Evolutionary conservation across 148 eudicot species (phyloP), one percentile per base, ranked within the genome.

Genomic region (Chenopodium suecicum): DNA sequence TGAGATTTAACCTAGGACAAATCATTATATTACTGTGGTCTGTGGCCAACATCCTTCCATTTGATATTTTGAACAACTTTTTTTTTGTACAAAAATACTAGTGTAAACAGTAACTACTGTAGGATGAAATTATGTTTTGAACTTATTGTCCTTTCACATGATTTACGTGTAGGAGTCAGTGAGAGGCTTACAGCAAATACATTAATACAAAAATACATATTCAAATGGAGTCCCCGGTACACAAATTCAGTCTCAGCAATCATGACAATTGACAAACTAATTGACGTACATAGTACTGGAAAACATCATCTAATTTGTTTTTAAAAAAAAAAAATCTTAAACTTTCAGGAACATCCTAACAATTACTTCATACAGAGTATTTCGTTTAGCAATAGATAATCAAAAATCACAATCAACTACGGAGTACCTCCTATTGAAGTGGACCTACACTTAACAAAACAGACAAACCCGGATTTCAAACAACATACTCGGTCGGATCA

Each of bases 1-100:
- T 69, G 64, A 74, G 65, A 83, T 31, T 73, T 52, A 74, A 56
- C 79, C 70, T 74, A 74, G 73, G 31, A 60, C n/a, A 34, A 69
- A 19, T 13, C 7, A 52, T 66, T 13, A 41, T 46, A 37, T 9
- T 41, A 41, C 23, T 70, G 50, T 37, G 22, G 74, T 12, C 23
- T 70, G 27, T 37, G 9, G 74, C 25, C 41, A 31, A 14, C n/a
- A 69, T 34, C 46, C 0, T 16, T 34, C 22, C 46, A 16, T 67
- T 29, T 31, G 20, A 29, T 41, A 41, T 41, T 41, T 41, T 41
- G 7, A 5, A 37, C 44, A 37, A 37, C 6, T 37, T 37, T 34
- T 34, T 41, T 41, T 41, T 41, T 1, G 44, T 41, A 41, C 44
- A 41, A 41, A 34, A 41, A 41, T 41, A 41, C 44, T 41, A 41